A percentile compares a stretch with the other conserved stretches of the same genome.
Evolutionary conservation across 2,329 filamentous ascomycete species (phyloP).

Genomic region (Plectosphaerella sp.): DNA sequence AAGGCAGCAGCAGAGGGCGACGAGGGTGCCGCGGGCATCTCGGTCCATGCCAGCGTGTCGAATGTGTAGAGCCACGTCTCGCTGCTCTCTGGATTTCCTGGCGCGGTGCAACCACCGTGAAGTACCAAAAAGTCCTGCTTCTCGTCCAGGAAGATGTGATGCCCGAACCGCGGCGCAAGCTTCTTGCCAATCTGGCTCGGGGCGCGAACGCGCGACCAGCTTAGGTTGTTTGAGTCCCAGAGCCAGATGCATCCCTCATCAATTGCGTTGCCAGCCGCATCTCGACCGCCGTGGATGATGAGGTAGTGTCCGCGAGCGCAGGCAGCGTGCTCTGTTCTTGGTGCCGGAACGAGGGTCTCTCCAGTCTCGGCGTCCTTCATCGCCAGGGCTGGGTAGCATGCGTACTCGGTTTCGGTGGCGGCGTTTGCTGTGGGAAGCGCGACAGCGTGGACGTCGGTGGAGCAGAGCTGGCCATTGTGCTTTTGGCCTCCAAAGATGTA

Average conservation of each 20-base stretch:
- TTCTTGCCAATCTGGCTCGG: conserved; percentile 22
- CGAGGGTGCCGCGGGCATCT: conserved; percentile 38
- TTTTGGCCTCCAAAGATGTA: conserved; percentile 51
- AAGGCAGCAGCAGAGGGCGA: conserved; percentile 35
- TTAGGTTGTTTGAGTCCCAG: conserved; percentile 28
- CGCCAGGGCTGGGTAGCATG: conserved; percentile 23
- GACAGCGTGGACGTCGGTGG: conserved; percentile 46
- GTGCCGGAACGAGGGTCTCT: conserved; percentile 21
- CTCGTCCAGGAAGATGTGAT: conserved; percentile 29
- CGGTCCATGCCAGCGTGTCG: conserved; percentile 40
- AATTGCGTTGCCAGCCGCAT: conserved; percentile 20
- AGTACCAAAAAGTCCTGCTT: conserved; percentile 46
- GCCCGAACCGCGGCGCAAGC: conserved; percentile 24
- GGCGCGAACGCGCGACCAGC: conserved; percentile 26
- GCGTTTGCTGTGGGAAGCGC: conserved; percentile 37
- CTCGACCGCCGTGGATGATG: conserved; percentile 30
- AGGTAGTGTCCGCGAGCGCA: conserved; percentile 25
- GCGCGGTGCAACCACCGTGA: conserved; percentile 35
- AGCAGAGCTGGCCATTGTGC: conserved; percentile 32
- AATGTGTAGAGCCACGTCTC: conserved; percentile 50
- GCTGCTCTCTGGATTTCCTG: conserved; percentile 30
- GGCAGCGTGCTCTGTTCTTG: conserved; percentile 29
- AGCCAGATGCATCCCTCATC: conserved; percentile 30
- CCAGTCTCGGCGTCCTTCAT: conserved; percentile 19
- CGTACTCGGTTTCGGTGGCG: conserved; percentile 29